These are phyloP conservation scores for Puccinia triticina DNA, from an alignment of 1,284 basidiomycete genomes.

Conservation along the genomic window DNA sequence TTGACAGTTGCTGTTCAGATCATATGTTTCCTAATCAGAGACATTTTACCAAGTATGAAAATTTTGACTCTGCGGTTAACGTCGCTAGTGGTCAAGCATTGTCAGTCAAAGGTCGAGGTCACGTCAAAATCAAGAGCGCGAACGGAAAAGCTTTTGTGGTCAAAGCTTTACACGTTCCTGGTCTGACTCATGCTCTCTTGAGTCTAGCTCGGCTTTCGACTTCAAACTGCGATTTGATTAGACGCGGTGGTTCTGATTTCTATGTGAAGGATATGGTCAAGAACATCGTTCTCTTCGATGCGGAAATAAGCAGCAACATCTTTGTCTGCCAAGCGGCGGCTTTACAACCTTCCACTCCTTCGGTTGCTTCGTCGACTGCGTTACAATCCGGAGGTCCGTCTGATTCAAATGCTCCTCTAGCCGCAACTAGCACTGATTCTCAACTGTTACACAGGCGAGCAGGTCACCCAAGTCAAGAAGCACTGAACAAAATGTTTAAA, in stretches of 20 bases:
- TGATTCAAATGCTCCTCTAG: background rate
- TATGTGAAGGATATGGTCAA: background rate
- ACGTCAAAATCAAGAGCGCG: background rate
- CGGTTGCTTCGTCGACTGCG: no score
- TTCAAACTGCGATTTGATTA: no score
- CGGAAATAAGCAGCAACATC: background rate
- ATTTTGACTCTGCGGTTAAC: background rate
- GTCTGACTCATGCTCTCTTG: no score
- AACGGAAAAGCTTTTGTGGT: background rate
- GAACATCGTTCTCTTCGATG: background rate
- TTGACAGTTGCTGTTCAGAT: constrained; percentile 17
- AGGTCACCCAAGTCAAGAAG: background rate
- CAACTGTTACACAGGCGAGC: background rate
- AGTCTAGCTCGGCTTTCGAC: background rate
- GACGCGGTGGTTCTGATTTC: constrained; percentile 5
- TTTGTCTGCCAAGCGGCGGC: background rate
- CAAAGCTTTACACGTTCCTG: constrained; percentile 2
- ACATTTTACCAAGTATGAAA: background rate
- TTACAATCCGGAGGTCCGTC: no score
- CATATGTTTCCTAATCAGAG: background rate
- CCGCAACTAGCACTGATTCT: background rate
- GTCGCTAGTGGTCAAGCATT: background rate
- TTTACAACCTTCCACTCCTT: no score
- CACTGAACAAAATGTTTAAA: background rate
- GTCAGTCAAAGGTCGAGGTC: background rate